A percentile compares a stretch with the other conserved stretches of the same genome.
phyloP scores from a whole-genome alignment of 345 rosid species.

The Triadica sebifera region DNA sequence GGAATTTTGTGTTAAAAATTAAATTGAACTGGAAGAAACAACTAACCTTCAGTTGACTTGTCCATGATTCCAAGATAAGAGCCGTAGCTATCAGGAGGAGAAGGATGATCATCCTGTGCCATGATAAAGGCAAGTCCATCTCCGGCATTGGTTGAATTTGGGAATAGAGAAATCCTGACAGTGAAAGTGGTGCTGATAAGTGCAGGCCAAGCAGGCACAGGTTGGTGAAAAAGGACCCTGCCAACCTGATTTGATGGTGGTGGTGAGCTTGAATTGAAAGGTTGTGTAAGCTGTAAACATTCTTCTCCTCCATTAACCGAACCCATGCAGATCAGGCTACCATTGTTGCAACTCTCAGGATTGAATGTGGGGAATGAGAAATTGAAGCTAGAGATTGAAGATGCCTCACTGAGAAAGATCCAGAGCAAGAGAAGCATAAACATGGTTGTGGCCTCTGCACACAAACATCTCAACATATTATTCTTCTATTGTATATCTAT shows the following conservation, averaged over 20 bases:
- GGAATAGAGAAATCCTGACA: constrained; percentile 27
- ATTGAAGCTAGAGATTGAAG: background rate
- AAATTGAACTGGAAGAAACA: too few species aligned
- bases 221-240: too few species aligned
- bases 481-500: too few species aligned
- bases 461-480: too few species aligned
- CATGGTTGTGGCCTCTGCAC: constrained; percentile 14
- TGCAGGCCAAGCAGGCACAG: too few species aligned
- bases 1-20: too few species aligned
- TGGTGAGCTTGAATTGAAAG: constrained; percentile 11
- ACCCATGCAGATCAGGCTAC: constrained; percentile 34
- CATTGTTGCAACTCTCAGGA: constrained; percentile 22
- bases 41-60: constrained; percentile 31
- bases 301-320: constrained; percentile 23
- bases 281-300: constrained; percentile 27
- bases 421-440: constrained; percentile 16
- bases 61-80: constrained; percentile 41
- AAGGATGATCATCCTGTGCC: background rate
- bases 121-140: too few species aligned
- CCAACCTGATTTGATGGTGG: too few species aligned
- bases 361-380: constrained; percentile 27
- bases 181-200: constrained; percentile 32
- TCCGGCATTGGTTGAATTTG: background rate
- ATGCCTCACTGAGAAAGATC: constrained; percentile 22
- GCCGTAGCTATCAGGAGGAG: constrained; percentile 32